These are phyloP conservation scores for Vaccinium corymbosum DNA, from an alignment of 148 eudicot species.

Conservation along the genomic window DNA sequence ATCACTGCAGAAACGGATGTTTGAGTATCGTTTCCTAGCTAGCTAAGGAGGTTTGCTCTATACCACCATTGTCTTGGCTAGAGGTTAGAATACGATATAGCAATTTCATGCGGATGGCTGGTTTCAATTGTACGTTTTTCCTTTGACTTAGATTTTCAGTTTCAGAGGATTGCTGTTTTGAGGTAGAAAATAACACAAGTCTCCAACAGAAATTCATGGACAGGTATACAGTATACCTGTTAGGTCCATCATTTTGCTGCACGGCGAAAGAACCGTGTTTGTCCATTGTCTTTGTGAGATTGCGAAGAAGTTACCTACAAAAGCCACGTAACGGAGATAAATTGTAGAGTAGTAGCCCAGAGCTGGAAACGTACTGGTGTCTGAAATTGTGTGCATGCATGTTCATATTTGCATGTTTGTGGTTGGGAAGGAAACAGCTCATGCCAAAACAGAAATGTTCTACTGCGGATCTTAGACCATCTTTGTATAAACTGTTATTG, in stretches of 20 bases:
- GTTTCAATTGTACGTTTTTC: background rate
- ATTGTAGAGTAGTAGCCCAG: background rate
- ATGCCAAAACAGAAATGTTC: background rate
- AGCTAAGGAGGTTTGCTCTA: background rate
- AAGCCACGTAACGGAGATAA: background rate
- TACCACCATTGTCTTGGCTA: background rate
- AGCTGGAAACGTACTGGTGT: background rate
- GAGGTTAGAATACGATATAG: background rate
- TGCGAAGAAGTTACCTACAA: background rate
- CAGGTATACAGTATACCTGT: background rate
- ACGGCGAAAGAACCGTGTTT: background rate
- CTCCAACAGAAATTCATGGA: background rate
- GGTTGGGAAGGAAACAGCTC: background rate
- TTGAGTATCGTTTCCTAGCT: background rate
- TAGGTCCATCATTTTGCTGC: slow-evolving; percentile 2
- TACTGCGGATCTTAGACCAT: background rate
- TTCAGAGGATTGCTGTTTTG: background rate
- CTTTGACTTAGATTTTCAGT: background rate
- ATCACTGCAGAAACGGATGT: background rate
- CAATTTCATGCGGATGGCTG: background rate
- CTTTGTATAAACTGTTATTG: background rate
- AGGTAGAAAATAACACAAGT: background rate
- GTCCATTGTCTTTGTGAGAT: slow-evolving; percentile 1
- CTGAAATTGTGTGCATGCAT: background rate
- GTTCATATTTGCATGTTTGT: background rate